Conservation (phyloP, 257 asterid genomes). For the Capsicum baccatum region DNA sequence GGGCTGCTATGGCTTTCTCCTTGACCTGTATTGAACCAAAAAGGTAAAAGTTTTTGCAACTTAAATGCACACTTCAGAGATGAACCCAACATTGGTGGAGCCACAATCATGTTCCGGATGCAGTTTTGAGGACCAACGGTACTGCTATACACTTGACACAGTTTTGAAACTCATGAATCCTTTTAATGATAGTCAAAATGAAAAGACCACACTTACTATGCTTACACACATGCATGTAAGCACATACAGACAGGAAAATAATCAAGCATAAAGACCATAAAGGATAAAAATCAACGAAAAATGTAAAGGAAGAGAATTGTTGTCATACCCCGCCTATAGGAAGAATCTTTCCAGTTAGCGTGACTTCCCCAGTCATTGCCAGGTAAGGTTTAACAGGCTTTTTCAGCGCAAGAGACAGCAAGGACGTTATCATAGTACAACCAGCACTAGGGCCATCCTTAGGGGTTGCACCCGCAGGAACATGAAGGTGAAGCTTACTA, state of each 20-base stretch:
- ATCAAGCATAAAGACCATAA: background rate
- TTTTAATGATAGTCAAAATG: background rate
- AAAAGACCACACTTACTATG: constrained; percentile 2
- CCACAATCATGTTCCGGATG: background rate
- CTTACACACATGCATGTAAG: background rate
- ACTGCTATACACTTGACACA: background rate
- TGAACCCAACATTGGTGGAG: background rate
- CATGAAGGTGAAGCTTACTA: constrained; percentile 94
- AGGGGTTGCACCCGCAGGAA: constrained; percentile 97
- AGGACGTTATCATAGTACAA: constrained; percentile 96
- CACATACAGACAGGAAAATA: background rate
- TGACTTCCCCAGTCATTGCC: constrained; percentile 99
- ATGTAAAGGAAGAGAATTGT: constrained; percentile 10
- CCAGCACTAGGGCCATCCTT: constrained; percentile 99
- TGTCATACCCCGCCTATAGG: constrained; percentile 97
- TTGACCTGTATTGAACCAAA: constrained; percentile 60
- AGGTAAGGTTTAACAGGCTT: constrained; percentile 80
- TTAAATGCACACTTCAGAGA: background rate
- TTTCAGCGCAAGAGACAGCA: constrained; percentile 86
- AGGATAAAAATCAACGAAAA: constrained; percentile 14
- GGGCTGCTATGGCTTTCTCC: constrained; percentile 96
- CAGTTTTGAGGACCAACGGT: no score
- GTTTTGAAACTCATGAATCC: background rate
- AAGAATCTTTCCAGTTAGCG: constrained; percentile 84
- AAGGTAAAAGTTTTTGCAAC: background rate